Base-by-base conservation (phyloP, 257 asterid species). In the Fraxinus anomala region DNA sequence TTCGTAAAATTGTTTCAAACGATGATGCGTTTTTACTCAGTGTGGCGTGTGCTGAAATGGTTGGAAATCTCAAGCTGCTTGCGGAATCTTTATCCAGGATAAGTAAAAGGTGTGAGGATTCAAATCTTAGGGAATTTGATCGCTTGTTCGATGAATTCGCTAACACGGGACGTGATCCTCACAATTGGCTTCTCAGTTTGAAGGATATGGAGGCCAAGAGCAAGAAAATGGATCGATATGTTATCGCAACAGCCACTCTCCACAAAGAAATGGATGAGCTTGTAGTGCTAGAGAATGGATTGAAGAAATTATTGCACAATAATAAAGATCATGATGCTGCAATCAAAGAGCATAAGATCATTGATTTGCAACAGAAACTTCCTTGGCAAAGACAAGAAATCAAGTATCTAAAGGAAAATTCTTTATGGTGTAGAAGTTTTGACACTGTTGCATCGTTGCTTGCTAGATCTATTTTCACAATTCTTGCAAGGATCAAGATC, bases 1-100 rank as follows among this genome's bases (percentile, higher is more conserved):
- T 95, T 65, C 93, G 94, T 0, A 92, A 93, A 77, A 92, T 95
- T 76, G 96, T 95, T 78, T 95, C 99, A 0, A 85, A 90, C 68
- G 97, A 91, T 74, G 99, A 95, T 5, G 86, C 78, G 1, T 96
- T 96, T 80, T 86, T 96, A 16, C 47, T 96, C 0, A 88, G 97
- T 82, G 70, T 93, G 24, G 97, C 97, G 5, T 93, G 94, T 76
- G 96, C 97, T 0, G 99, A 96, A 80, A 67, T 92, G 83, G 93
- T 87, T 3, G 98, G 89, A 56, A 91, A 84, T 73, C 89, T 96
- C 42, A 75, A 88, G 28, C 26, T 87, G 34, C 77, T 89, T 6
- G 86, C 96, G 1, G 89, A 87, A 73, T 89, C 97, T 0, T 80
- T 89, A 10, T 85, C 92, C 0, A 83, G 97, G 70, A 85, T 93